These are phyloP conservation scores for Stachybotrys chlorohalonatus DNA, from an alignment of 2,329 filamentous ascomycete genomes.

Conservation along the genomic window DNA sequence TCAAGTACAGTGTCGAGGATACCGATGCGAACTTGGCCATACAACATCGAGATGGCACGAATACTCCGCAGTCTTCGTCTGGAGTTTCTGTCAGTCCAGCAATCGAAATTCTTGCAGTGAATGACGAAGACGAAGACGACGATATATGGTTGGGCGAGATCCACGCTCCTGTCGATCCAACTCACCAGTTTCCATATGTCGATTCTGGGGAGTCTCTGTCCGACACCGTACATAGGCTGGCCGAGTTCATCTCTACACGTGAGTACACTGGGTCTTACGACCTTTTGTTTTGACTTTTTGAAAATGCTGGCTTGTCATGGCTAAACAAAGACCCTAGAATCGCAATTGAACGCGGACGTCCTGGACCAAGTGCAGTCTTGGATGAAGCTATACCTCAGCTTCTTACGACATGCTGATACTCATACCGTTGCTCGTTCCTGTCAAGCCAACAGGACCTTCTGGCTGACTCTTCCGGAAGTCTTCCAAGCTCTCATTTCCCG, in stretches of 20 bases:
- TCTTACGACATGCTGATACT: constrained; percentile 23
- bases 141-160: constrained; percentile 9
- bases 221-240: constrained; percentile 24
- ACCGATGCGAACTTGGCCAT: constrained; percentile 27
- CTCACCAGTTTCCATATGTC: constrained; percentile 36
- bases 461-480: constrained; percentile 42
- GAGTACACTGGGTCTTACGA: constrained; percentile 2
- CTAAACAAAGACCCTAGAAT: constrained; percentile 25
- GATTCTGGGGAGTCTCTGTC: constrained; percentile 19
- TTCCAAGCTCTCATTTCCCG: constrained; percentile 24
- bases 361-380: constrained; percentile 37
- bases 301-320: background rate
- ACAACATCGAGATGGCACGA: constrained; percentile 11
- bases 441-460: constrained; percentile 37
- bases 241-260: constrained; percentile 26
- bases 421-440: constrained; percentile 32
- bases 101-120: constrained; percentile 31
- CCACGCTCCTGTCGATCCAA: constrained; percentile 27
- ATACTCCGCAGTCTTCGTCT: constrained; percentile 22
- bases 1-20: constrained; percentile 37
- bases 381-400: constrained; percentile 39
- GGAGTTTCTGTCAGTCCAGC: constrained; percentile 34
- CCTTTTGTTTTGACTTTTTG: background rate
- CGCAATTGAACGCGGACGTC: constrained; percentile 31
- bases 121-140: constrained; percentile 18